These are phyloP conservation scores for Sistotremastrum suecicum DNA, from an alignment of 768 basidiomycete genomes.

Conservation along the genomic window DNA sequence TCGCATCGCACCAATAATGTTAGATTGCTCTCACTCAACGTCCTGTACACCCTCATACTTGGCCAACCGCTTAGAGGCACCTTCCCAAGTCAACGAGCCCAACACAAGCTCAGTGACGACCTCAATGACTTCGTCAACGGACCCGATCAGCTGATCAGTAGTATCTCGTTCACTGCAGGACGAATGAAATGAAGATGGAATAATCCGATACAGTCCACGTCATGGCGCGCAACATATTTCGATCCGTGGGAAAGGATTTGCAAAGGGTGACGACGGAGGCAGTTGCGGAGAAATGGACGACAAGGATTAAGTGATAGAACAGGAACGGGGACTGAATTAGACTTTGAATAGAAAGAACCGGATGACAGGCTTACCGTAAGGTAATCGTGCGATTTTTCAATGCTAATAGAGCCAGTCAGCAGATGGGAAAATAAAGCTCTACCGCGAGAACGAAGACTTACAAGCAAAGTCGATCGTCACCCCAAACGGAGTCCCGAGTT, in stretches of 20 bases:
- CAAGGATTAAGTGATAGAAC: neutral
- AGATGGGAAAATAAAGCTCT: neutral
- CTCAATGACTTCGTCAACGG: constrained; percentile 76
- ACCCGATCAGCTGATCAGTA: constrained; percentile 81
- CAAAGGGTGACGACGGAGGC: neutral
- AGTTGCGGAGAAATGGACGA: neutral
- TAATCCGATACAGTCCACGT: constrained; percentile 6
- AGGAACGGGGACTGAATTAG: neutral
- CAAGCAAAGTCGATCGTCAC: constrained; percentile 93
- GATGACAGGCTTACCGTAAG: constrained; percentile 47
- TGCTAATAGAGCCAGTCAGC: constrained; percentile 31
- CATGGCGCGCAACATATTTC: constrained; percentile 1
- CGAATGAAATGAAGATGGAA: neutral
- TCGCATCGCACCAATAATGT: neutral
- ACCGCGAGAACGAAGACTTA: constrained; percentile 19
- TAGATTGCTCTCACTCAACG: constrained; percentile 27
- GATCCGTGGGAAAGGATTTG: constrained; percentile 1
- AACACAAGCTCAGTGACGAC: constrained; percentile 68
- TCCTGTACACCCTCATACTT: constrained; percentile 87
- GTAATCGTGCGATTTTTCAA: constrained; percentile 89
- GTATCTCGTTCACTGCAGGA: constrained; percentile 77
- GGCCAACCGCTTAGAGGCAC: constrained; percentile 55
- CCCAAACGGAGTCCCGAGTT: constrained; percentile 95
- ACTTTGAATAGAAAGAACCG: neutral
- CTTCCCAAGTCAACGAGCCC: constrained; percentile 64